A percentile compares a stretch with the other conserved stretches of the same genome.
phyloP scores from a whole-genome alignment of 495 filamentous ascomycete genomes.

The Parathielavia appendiculata region DNA sequence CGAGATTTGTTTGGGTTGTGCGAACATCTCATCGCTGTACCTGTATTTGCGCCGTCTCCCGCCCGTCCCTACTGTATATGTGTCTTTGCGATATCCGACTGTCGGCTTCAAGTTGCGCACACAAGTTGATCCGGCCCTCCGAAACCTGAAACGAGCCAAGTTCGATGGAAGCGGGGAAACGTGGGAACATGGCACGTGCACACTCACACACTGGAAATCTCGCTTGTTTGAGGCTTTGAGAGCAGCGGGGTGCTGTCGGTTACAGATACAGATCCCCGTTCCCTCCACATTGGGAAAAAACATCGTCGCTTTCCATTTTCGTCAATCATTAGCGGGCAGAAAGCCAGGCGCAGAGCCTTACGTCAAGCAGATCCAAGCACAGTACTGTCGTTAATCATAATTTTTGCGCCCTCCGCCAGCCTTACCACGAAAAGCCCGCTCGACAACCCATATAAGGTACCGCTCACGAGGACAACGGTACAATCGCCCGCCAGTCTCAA shows the following conservation, averaged over 20 bases:
- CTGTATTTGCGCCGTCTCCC: conserved; percentile 9
- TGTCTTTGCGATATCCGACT: too few species aligned
- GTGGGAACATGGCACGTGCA: conserved; percentile 13
- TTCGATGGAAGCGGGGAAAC: conserved; percentile 1
- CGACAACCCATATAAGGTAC: too few species aligned
- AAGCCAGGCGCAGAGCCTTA: conserved; percentile 27
- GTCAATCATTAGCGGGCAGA: not conserved
- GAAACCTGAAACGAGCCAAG: conserved; percentile 20
- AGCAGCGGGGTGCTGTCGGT: not conserved
- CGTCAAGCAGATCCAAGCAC: too few species aligned
- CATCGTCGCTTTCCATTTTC: not conserved
- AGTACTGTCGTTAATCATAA: too few species aligned
- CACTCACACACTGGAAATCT: conserved; percentile 9
- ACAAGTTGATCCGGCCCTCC: not conserved
- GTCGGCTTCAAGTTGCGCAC: not conserved
- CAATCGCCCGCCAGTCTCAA: too few species aligned
- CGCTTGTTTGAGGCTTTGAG: conserved; percentile 11
- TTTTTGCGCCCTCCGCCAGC: too few species aligned
- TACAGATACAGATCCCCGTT: not conserved
- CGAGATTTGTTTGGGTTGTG: conserved; percentile 3
- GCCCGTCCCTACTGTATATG: too few species aligned
- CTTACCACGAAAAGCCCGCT: too few species aligned
- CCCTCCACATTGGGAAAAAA: conserved; percentile 1
- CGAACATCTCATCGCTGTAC: not conserved
- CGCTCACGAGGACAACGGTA: too few species aligned